Evolutionary conservation across 192 early-diverging fungal genomes (phyloP).

Genomic region (Entrophospora sp.): DNA sequence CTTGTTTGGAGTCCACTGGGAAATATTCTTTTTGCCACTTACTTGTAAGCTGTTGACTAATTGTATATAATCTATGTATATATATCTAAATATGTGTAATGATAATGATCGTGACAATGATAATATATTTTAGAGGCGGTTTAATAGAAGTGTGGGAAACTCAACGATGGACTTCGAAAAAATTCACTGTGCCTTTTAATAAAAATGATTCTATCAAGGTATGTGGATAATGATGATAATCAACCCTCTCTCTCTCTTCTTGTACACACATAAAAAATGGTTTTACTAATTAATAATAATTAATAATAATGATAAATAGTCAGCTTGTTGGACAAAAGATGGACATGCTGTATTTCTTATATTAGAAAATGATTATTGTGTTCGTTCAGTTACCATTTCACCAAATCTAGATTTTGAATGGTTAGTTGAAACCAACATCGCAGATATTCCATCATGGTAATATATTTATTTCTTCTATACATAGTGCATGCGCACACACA

Average conservation of each 20-base stretch:
- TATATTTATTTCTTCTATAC: neutral
- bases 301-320: neutral
- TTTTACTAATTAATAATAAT: neutral
- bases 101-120: neutral
- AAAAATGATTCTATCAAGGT: neutral
- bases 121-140: neutral
- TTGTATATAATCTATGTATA: neutral
- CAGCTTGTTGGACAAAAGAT: slow-evolving; percentile 13
- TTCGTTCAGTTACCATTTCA: neutral
- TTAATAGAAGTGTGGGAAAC: slow-evolving; percentile 16
- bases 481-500: neutral
- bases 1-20: slow-evolving; percentile 15
- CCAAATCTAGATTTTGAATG: slow-evolving; percentile 12
- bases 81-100: neutral
- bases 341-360: neutral
- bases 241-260: neutral
- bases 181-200: neutral
- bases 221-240: neutral
- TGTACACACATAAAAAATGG: neutral
- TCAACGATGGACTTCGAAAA: slow-evolving; percentile 12
- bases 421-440: neutral
- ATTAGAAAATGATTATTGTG: neutral
- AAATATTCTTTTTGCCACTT: slow-evolving; percentile 4
- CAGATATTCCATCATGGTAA: neutral
- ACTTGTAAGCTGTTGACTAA: neutral